Evolutionary conservation across 352 stramenopile genomes (phyloP), one percentile per base, ranked within the genome.

Genomic region (Phytophthora palmivora): DNA sequence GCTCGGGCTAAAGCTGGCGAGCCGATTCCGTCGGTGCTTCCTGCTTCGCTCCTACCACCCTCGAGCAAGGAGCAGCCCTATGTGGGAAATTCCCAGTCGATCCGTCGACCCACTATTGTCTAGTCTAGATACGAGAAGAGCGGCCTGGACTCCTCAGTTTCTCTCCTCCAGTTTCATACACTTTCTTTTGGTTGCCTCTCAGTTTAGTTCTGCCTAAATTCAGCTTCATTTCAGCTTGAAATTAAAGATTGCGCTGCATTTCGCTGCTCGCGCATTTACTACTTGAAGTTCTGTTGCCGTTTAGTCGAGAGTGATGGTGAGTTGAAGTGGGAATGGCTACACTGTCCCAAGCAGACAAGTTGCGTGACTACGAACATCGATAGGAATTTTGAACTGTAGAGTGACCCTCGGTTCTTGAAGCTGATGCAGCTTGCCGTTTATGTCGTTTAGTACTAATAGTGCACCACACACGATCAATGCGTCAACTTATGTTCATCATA

Each of bases 1-100:
- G 50, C 75, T 14, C 79, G 88, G 22, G 78, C 78, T 6, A 93
- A 91, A 46, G 70, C 76, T 0, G 93, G 92, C n/a, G 70, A 96
- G 24, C 43, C 63, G 2, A 53, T 97, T 14, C 93, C 93, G 1
- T 52, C 68, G 0, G 74, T 87, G 52, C 70, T 97, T 2, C 68
- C 83, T 2, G 22, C 51, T 4, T 61, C 71, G 19, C 67, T 94
- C 4, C 33, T 95, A 21, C 89, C 89, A 11, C 87, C 84, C 0
- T 80, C 76, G 30, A 86, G 79, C 15, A 72, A 75, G 21, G 24
- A 58, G 26, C 19, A 61, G 38, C 45, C 45, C 16, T 7, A 36
- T 4, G 4, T 48, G 24, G 22, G 42, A 8, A 63, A 18, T 43
- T 58, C 65, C 11, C 52, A 41, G 26, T 46, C 63, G 5, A 46